Conservation (phyloP, 2,329 filamentous ascomycete species). For the Cryphonectria parasitica region DNA sequence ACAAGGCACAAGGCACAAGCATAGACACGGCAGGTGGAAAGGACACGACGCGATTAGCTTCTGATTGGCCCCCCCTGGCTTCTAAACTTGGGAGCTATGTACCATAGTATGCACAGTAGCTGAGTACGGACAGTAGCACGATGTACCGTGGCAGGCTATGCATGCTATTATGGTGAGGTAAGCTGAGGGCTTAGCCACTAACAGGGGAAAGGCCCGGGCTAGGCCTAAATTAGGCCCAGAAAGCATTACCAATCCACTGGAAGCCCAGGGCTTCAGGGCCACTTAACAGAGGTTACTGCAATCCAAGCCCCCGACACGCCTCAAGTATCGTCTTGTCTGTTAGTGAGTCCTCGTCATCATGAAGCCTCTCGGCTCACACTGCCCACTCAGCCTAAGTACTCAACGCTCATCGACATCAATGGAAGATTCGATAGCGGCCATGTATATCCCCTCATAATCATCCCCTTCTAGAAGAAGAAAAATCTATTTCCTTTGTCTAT, state of each 20-base stretch:
- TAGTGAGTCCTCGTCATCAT: neutral
- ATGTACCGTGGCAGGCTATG: neutral
- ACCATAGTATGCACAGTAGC: conserved; percentile 16
- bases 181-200: neutral
- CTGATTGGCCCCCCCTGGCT: conserved; percentile 41
- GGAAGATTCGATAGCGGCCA: conserved; percentile 21
- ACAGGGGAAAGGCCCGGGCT: neutral
- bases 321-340: neutral
- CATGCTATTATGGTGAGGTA: neutral
- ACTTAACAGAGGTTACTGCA: neutral
- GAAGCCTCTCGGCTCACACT: conserved; percentile 5
- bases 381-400: neutral
- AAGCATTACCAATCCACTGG: conserved; percentile 15
- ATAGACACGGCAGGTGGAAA: conserved; percentile 32
- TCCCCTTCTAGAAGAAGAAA: neutral
- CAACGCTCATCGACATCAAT: conserved; percentile 18
- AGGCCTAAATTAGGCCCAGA: neutral
- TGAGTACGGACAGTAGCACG: neutral
- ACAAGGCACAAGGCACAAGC: neutral
- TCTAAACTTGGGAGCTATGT: conserved; percentile 16
- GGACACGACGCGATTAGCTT: conserved; percentile 50
- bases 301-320: neutral
- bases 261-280: neutral
- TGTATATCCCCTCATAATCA: neutral
- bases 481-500: neutral